Conservation (phyloP, 495 filamentous ascomycete species). For the Aspergillus kassunensis region DNA sequence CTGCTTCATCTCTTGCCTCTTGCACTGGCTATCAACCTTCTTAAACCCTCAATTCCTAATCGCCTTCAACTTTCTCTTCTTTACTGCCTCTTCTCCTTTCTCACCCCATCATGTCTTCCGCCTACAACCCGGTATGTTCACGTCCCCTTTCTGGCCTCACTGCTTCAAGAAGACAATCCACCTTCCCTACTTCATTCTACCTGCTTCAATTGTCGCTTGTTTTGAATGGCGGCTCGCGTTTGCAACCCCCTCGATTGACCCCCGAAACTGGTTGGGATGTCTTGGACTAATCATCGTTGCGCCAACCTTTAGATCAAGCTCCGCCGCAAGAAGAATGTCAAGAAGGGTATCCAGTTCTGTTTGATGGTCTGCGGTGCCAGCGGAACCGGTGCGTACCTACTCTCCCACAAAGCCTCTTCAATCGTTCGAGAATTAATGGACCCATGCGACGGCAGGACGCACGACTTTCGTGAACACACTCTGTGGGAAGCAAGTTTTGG, state of each 20-base stretch:
- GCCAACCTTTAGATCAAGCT: slow-evolving; percentile 72
- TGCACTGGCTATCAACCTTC: slow-evolving; percentile 20
- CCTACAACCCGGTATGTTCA: slow-evolving; percentile 56
- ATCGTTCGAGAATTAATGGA: slow-evolving; percentile 25
- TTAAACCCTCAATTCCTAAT: slow-evolving; percentile 7
- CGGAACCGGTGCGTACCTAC: slow-evolving; percentile 74
- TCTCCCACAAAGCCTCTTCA: slow-evolving; percentile 1
- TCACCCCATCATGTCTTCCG: slow-evolving; percentile 55
- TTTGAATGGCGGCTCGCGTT: neutral
- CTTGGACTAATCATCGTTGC: slow-evolving; percentile 33
- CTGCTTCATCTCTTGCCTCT: slow-evolving; percentile 15
- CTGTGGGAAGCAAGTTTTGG: slow-evolving; percentile 88
- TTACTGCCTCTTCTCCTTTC: slow-evolving; percentile 20
- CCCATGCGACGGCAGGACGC: slow-evolving; percentile 58
- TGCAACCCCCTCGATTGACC: slow-evolving; percentile 1
- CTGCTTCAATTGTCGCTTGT: slow-evolving; percentile 14
- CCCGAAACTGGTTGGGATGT: slow-evolving; percentile 11
- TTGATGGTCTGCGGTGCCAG: slow-evolving; percentile 99
- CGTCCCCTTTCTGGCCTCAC: slow-evolving; percentile 34
- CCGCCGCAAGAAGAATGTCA: slow-evolving; percentile 99
- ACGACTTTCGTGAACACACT: slow-evolving; percentile 99
- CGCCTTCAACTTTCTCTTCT: slow-evolving; percentile 13
- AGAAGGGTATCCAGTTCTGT: slow-evolving; percentile 99
- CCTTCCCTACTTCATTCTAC: slow-evolving; percentile 30
- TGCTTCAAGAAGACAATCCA: slow-evolving; percentile 28